Evolutionary conservation across 1,139 yeast genomes (phyloP).

Genomic region (Lodderomyces metapsilosis): DNA sequence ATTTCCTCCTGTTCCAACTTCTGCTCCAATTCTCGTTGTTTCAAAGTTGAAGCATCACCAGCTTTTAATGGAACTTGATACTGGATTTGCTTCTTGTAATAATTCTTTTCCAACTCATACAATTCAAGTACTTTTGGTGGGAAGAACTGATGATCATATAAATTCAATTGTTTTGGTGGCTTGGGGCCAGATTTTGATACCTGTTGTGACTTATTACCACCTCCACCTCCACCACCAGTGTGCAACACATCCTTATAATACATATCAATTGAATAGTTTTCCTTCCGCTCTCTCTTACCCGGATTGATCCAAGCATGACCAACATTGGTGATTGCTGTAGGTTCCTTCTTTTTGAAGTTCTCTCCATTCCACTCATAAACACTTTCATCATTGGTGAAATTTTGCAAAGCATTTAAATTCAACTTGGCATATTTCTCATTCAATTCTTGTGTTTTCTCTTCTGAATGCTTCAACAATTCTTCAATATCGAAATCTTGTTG

Average conservation of each 20-base stretch:
- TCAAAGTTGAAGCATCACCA: conserved; percentile 37
- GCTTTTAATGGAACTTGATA: conserved; percentile 49
- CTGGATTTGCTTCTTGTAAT: conserved; percentile 51
- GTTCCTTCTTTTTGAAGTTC: conserved; percentile 67
- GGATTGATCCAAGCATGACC: conserved; percentile 70
- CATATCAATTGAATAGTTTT: conserved; percentile 74
- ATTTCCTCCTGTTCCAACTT: conserved; percentile 61
- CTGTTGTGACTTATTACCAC: conserved; percentile 42
- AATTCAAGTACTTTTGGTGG: conserved; percentile 60
- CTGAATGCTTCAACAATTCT: conserved; percentile 58
- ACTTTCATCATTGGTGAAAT: conserved; percentile 61
- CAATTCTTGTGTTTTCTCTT: conserved; percentile 59
- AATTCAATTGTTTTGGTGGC: conserved; percentile 66
- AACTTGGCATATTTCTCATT: conserved; percentile 63
- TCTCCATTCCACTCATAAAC: conserved; percentile 89
- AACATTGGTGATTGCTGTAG: conserved; percentile 36
- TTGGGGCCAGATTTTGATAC: conserved; percentile 48
- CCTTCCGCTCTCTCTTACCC: conserved; percentile 74
- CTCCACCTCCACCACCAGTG: conserved; percentile 72
- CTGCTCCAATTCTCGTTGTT: conserved; percentile 52
- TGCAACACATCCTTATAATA: conserved; percentile 76
- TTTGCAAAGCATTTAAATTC: conserved; percentile 74
- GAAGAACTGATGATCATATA: conserved; percentile 74
- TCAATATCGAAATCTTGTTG: conserved; percentile 61
- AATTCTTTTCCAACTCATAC: conserved; percentile 64